Evolutionary conservation across 176 grass and related monocot genomes (phyloP).

Genomic region (Hordeum marinum): DNA sequence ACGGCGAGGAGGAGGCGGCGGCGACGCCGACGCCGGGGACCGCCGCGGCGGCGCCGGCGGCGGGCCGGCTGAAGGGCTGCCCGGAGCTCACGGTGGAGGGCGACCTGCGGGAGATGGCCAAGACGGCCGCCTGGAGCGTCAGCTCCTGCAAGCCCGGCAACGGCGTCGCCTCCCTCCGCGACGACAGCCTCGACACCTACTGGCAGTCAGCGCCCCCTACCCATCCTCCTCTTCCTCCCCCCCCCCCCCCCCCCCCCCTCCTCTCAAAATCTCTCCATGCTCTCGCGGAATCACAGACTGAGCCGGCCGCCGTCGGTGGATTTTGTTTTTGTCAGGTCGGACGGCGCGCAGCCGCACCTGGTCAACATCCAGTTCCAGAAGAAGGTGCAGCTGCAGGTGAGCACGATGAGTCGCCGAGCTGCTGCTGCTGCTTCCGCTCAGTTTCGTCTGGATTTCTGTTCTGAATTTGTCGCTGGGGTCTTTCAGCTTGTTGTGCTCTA

Average conservation of each 20-base stretch:
- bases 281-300: not conserved
- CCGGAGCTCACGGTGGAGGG: slow-evolving; percentile 51
- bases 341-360: slow-evolving; percentile 91
- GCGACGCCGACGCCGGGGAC: slow-evolving; percentile 30
- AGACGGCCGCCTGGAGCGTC: slow-evolving; percentile 88
- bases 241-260: too few species aligned
- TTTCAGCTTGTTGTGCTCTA: slow-evolving; percentile 75
- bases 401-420: too few species aligned
- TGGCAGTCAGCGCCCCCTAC: slow-evolving; percentile 41
- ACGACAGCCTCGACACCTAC: slow-evolving; percentile 77
- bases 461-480: not conserved
- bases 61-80: slow-evolving; percentile 49
- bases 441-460: not conserved
- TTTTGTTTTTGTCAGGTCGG: slow-evolving; percentile 46
- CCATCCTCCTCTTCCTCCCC: not conserved
- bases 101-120: slow-evolving; percentile 74
- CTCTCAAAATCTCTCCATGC: not conserved
- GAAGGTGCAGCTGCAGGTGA: slow-evolving; percentile 91
- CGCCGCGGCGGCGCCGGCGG: not conserved
- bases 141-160: slow-evolving; percentile 94
- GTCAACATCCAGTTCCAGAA: slow-evolving; percentile 97
- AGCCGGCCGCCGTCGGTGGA: not conserved
- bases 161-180: slow-evolving; percentile 71
- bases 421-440: not conserved
- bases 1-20: slow-evolving; percentile 71